Base-by-base conservation (phyloP, 2,329 filamentous ascomycete genomes). In the Cladosporium phlei region DNA sequence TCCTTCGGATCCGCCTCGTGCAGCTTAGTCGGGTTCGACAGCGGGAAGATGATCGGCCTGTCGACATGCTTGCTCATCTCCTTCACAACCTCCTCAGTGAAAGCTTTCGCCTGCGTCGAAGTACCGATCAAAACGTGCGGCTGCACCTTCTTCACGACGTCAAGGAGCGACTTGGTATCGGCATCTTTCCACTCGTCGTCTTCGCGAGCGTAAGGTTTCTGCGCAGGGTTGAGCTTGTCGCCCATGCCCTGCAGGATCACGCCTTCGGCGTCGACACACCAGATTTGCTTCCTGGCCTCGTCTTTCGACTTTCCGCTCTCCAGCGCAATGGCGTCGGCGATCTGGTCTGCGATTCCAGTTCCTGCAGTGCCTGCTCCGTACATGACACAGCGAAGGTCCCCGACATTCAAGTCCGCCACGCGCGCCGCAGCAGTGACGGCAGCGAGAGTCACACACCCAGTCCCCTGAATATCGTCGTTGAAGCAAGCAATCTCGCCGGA, bases 391-490 rank as follows among this genome's bases (percentile, higher is more conserved):
- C 83, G 77, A 11, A 86, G 66, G 49, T 94, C 86, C 7, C 72
- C 67, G 30, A 94, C 70, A 43, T 83, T 79, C 44, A 83, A 69
- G 2, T 80, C 74, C 50, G 75, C 81, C 6, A 91, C 81, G 50
- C 86, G 79, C 6, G 90, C 70, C 0, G 79, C 88, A 0, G 88
- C 80, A 71, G 88, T 81, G 52, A 95, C 83, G 1, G 85, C 88
- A 0, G 88, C 88, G 0, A 95, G 75, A 0, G 89, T 91, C 1
- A 95, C 88, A 49, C 86, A 91, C 0, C 88, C 89, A 0, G 89
- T 95, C 1, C 88, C 89, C 64, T 95, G 88, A 0, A 95, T 82
- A 62, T 95, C 88, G 49, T 95, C 89, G 59, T 95, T 95, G 73
- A 95, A 95, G 64, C 88, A 94, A 0, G 88, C 76, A 6, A 91